These are phyloP conservation scores for Hemileia vastatrix DNA, from an alignment of 1,284 basidiomycete species.

Conservation along the genomic window DNA sequence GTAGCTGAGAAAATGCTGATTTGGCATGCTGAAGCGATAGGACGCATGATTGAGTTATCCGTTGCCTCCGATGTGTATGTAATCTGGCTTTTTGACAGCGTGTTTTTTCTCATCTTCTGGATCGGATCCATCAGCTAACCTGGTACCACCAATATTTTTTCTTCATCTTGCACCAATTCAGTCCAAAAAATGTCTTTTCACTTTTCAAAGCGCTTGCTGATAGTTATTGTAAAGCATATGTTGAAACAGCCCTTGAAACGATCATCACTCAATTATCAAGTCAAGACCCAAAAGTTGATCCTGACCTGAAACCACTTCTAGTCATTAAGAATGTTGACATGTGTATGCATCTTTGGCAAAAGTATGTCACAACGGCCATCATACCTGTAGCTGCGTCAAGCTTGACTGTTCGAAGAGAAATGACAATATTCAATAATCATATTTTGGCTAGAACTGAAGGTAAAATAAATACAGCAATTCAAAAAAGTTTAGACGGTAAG, in stretches of 20 bases:
- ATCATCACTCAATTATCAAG: constrained; percentile 62
- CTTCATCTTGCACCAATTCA: constrained; percentile 46
- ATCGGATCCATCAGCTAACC: neutral
- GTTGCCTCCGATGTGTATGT: constrained; percentile 68
- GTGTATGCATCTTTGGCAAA: constrained; percentile 91
- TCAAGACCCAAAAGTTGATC: constrained; percentile 65
- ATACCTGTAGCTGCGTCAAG: constrained; percentile 76
- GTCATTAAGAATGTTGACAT: constrained; percentile 72
- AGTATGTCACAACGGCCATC: constrained; percentile 83
- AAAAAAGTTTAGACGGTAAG: constrained; percentile 72
- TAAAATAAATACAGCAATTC: constrained; percentile 69
- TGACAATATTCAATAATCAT: constrained; percentile 87
- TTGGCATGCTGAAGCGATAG: constrained; percentile 92
- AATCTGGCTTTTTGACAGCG: neutral
- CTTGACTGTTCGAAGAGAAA: constrained; percentile 80
- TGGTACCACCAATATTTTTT: no score
- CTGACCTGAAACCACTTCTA: constrained; percentile 60
- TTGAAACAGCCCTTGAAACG: constrained; percentile 88
- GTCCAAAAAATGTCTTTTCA: constrained; percentile 79
- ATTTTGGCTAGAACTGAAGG: constrained; percentile 77
- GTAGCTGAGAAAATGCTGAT: constrained; percentile 78
- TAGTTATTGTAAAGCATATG: constrained; percentile 71
- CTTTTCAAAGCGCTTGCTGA: constrained; percentile 81
- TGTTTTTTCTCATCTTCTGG: no score
- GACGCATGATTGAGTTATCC: constrained; percentile 79